Percentiles rank a stretch among this genome's conserved stretches.
Conservation (phyloP, 169 alveolate genomes). For the Cryptosporidium bovis region DNA sequence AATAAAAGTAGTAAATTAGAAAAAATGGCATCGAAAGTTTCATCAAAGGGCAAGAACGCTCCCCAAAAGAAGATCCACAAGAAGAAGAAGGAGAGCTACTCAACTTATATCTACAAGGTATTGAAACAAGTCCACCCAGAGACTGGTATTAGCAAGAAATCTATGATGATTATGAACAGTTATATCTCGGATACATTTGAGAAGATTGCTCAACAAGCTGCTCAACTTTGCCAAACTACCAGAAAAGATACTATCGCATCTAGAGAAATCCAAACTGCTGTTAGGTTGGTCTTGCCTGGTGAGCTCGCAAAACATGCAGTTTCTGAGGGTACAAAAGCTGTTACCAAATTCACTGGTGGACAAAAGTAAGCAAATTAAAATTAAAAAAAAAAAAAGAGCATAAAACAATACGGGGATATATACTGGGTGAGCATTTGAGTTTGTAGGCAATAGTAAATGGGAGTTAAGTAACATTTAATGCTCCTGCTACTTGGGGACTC, state of each 20-base stretch:
- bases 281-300: constrained; percentile 99
- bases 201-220: constrained; percentile 95
- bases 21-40: constrained; percentile 74
- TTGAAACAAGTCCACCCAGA: constrained; percentile 97
- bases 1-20: constrained; percentile 6
- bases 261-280: constrained; percentile 99
- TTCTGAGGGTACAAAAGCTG: constrained; percentile 99
- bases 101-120: constrained; percentile 90
- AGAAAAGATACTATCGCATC: constrained; percentile 95
- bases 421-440: neutral
- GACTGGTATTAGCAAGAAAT: constrained; percentile 95
- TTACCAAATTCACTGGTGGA: constrained; percentile 95
- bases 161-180: constrained; percentile 96
- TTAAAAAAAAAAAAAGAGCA: neutral
- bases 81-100: constrained; percentile 80
- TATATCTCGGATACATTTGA: constrained; percentile 96
- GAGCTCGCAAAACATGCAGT: constrained; percentile 99
- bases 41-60: constrained; percentile 60
- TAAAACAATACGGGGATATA: too few relatives aligned
- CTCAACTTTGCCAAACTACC: constrained; percentile 93
- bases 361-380: constrained; percentile 72
- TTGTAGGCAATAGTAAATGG: neutral
- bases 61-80: constrained; percentile 68
- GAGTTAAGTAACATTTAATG: neutral
- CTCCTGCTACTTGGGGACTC: neutral